These are phyloP conservation scores for Scheffersomyces stambukii DNA, from an alignment of 1,139 yeast genomes.

Conservation along the genomic window DNA sequence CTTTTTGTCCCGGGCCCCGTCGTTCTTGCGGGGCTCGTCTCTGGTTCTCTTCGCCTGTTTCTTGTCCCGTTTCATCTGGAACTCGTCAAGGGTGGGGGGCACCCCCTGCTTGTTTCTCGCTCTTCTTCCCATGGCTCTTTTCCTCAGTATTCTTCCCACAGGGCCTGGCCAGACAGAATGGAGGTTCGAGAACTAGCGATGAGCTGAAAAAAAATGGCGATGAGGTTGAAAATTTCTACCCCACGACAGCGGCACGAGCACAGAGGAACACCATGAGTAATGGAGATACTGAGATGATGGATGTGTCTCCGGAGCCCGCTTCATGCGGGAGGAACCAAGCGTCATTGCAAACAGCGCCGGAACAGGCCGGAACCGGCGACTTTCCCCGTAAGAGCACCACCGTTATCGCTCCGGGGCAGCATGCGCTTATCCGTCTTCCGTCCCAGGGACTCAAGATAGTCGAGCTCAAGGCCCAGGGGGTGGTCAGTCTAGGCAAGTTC, in stretches of 20 bases:
- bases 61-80: constrained; percentile 56
- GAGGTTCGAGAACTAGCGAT: no score
- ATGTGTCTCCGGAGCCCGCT: no score
- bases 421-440: constrained; percentile 72
- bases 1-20: constrained; percentile 15
- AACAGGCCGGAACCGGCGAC: not conserved
- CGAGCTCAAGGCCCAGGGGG: constrained; percentile 54
- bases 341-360: not conserved
- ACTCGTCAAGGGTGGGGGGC: constrained; percentile 84
- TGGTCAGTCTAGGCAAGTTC: constrained; percentile 80
- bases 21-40: constrained; percentile 15
- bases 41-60: constrained; percentile 35
- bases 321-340: not conserved
- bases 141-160: not conserved
- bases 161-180: no score
- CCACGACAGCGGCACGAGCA: no score
- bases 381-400: constrained; percentile 5
- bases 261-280: no score
- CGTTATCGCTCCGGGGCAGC: constrained; percentile 44
- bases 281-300: no score
- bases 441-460: constrained; percentile 75
- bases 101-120: constrained; percentile 86
- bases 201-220: no score
- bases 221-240: no score
- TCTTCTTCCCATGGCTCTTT: constrained; percentile 74